A percentile compares a stretch with the other conserved stretches of the same genome.
These are phyloP conservation scores for Populus hybrid DNA, from an alignment of 441 rosid species.

Conservation along the genomic window DNA sequence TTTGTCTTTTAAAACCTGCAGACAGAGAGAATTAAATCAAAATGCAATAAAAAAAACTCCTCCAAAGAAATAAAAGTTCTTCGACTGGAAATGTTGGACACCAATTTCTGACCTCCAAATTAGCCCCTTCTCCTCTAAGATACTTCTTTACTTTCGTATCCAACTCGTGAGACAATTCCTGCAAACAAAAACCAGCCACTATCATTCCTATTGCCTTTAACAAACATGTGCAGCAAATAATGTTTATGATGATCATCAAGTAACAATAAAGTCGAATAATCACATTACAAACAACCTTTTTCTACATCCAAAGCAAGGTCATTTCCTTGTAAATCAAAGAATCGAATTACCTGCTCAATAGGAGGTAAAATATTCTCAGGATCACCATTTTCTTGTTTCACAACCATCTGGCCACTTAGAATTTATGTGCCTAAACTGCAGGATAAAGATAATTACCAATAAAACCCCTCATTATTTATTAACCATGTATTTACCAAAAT, in stretches of 20 bases:
- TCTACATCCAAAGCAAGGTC: background rate
- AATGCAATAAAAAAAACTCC: background rate
- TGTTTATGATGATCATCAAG: background rate
- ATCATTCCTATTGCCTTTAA: background rate
- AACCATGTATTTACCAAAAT: background rate
- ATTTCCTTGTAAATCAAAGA: background rate
- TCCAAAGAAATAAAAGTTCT: background rate
- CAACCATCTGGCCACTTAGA: conserved; percentile 28
- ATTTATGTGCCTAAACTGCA: background rate
- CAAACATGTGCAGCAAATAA: background rate
- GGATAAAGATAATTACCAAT: background rate
- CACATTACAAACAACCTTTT: background rate
- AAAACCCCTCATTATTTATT: background rate
- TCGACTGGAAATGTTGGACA: conserved; percentile 1
- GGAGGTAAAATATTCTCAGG: conserved; percentile 30
- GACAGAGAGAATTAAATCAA: background rate
- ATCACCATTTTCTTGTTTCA: conserved; percentile 20
- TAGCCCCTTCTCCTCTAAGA: conserved; percentile 72
- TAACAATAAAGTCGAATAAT: too few relatives aligned
- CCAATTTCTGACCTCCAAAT: conserved; percentile 55
- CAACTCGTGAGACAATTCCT: conserved; percentile 52
- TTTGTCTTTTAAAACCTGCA: conserved; percentile 66
- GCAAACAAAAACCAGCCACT: conserved; percentile 16
- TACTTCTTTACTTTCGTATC: conserved; percentile 63
- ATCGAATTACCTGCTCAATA: conserved; percentile 34